phyloP scores from a whole-genome alignment of 169 alveolate species.

The Eimeria falciformis region DNA sequence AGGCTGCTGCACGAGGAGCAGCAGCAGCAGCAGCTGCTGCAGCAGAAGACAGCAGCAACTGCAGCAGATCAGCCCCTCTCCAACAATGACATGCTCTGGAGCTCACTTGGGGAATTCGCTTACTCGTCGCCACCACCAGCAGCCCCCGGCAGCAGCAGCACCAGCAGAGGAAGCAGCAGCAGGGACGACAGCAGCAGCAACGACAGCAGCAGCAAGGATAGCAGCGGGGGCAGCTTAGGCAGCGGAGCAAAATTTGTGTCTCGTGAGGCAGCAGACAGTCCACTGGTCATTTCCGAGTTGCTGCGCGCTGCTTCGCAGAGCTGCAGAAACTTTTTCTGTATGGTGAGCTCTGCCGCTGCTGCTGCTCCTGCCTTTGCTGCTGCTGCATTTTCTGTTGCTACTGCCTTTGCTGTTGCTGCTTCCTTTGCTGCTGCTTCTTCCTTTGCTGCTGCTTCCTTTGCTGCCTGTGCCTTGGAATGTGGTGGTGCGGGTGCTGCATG shows the following conservation, averaged over 20 bases:
- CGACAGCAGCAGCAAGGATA: not conserved
- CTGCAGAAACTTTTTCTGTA: conserved; percentile 34
- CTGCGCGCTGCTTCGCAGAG: conserved; percentile 52
- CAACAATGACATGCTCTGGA: conserved; percentile 75
- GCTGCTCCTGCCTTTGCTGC: not conserved
- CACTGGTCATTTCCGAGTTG: conserved; percentile 56
- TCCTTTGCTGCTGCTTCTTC: not conserved
- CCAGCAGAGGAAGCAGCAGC: conserved; percentile 39
- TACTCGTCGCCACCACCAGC: conserved; percentile 65
- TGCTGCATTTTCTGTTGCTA: not conserved
- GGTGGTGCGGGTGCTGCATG: conserved; percentile 15
- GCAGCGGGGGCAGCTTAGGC: conserved; percentile 19
- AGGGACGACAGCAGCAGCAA: conserved; percentile 6
- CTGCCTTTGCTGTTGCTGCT: conserved; percentile 21
- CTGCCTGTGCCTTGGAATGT: not conserved
- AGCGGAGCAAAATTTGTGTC: conserved; percentile 43
- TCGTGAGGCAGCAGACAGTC: conserved; percentile 62
- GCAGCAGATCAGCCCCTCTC: conserved; percentile 52
- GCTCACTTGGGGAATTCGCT: conserved; percentile 66
- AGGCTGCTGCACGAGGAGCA: conserved; percentile 34
- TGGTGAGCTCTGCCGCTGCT: conserved; percentile 7
- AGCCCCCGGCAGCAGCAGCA: conserved; percentile 26
- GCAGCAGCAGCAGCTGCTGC: conserved; percentile 58
- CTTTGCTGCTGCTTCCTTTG: not conserved
- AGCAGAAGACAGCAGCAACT: conserved; percentile 42